Conservation (phyloP, 805 yeast genomes). For the Komagataella pastoris region DNA sequence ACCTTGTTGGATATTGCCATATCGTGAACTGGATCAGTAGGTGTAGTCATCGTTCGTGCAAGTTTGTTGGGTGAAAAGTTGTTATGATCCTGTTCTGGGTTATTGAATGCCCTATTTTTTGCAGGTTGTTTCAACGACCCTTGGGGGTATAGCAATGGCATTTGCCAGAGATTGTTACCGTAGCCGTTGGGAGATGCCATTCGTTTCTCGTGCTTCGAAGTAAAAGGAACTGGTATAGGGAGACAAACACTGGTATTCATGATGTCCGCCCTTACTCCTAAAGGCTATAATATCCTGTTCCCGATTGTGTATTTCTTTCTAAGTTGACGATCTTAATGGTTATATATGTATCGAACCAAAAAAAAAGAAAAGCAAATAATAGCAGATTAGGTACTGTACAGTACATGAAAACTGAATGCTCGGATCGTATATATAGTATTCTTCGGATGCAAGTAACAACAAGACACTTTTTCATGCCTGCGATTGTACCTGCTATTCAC, state of each 20-base stretch:
- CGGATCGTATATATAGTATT: too few relatives aligned
- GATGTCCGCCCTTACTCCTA: background rate
- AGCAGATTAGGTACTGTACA: too few relatives aligned
- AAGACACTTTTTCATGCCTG: background rate
- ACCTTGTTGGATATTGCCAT: background rate
- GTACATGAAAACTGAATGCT: too few relatives aligned
- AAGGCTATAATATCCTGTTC: background rate
- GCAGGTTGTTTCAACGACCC: background rate
- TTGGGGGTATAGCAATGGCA: background rate
- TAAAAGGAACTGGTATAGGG: background rate
- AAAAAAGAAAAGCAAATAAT: background rate
- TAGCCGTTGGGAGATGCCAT: background rate
- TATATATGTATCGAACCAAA: background rate
- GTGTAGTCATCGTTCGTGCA: background rate
- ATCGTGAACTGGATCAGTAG: background rate
- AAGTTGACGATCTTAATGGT: background rate
- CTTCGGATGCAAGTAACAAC: background rate
- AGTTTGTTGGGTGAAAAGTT: background rate
- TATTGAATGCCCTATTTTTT: background rate
- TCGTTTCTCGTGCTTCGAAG: background rate
- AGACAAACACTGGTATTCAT: background rate
- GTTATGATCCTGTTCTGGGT: background rate
- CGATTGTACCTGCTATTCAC: background rate
- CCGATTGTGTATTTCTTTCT: background rate
- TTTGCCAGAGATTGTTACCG: background rate